Percentiles rank a stretch among this genome's conserved stretches.
These are phyloP conservation scores for Papiliotrema nemorosa DNA, from an alignment of 1,284 basidiomycete species.

Conservation along the genomic window DNA sequence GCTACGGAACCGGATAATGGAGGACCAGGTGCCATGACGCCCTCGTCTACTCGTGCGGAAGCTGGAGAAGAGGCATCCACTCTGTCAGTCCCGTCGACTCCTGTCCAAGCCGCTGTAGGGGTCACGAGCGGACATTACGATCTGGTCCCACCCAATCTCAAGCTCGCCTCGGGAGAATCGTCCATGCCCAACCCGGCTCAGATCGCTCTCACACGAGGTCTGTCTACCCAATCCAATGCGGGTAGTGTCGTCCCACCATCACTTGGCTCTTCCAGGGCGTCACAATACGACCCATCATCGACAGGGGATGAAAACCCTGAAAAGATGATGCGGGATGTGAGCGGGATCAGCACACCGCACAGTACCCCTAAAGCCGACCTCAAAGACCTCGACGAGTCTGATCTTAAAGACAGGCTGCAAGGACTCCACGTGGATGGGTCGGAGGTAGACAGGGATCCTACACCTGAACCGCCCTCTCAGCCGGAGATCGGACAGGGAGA, in stretches of 20 bases:
- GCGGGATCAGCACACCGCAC: conserved; percentile 40
- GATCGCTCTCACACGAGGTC: conserved; percentile 10
- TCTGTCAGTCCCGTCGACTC: conserved; percentile 36
- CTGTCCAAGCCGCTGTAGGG: conserved; percentile 19
- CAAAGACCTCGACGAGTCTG: conserved; percentile 29
- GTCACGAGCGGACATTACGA: conserved; percentile 32
- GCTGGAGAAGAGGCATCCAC: conserved; percentile 35
- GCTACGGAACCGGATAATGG: conserved; percentile 31
- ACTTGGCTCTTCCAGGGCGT: conserved; percentile 24
- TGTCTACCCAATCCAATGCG: conserved; percentile 11
- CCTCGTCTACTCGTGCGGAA: conserved; percentile 44
- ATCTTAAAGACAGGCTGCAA: conserved; percentile 11
- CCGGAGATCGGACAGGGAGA: too few species aligned
- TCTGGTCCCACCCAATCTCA: conserved; percentile 36
- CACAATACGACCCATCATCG: conserved; percentile 32
- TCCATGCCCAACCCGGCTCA: conserved; percentile 3
- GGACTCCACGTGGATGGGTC: too few species aligned
- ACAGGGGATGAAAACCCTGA: conserved; percentile 25
- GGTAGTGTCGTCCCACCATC: not conserved
- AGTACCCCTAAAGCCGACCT: conserved; percentile 39
- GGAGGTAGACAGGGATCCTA: conserved; percentile 10
- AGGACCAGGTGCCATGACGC: conserved; percentile 38
- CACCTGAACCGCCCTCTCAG: conserved; percentile 3
- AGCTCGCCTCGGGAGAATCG: conserved; percentile 20
- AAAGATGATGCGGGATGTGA: conserved; percentile 40